Evolutionary conservation across 371 early-diverging fungal genomes (phyloP).

Genomic region (Mucor plumbeus): DNA sequence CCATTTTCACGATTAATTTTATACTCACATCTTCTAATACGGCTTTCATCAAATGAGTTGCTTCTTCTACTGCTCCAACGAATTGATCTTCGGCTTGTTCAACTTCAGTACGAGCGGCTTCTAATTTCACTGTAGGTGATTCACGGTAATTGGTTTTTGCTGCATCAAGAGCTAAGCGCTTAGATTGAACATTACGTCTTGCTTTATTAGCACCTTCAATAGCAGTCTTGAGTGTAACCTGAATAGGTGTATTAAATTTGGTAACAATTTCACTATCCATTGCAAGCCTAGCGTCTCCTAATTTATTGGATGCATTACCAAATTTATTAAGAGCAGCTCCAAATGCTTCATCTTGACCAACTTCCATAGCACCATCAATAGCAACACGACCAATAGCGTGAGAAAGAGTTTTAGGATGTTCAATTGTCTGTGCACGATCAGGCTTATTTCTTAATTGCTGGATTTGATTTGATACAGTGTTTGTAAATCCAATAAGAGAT

Average conservation of each 20-base stretch:
- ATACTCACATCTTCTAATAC: conserved; percentile 79
- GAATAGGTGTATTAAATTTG: conserved; percentile 80
- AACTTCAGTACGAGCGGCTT: conserved; percentile 77
- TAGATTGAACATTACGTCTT: conserved; percentile 78
- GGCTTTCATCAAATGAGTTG: conserved; percentile 87
- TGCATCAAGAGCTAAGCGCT: conserved; percentile 84
- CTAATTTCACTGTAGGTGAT: conserved; percentile 69
- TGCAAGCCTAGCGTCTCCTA: conserved; percentile 78
- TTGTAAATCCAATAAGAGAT: conserved; percentile 70
- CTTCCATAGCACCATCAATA: conserved; percentile 61
- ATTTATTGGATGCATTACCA: conserved; percentile 77
- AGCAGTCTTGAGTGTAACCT: conserved; percentile 68
- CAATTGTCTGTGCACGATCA: conserved; percentile 48
- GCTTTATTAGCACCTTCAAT: conserved; percentile 86
- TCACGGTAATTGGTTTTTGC: conserved; percentile 70
- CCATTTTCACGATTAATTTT: background rate
- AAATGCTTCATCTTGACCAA: conserved; percentile 80
- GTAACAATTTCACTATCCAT: conserved; percentile 74
- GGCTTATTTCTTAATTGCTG: conserved; percentile 65
- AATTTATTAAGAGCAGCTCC: conserved; percentile 85
- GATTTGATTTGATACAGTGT: conserved; percentile 65
- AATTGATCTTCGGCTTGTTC: conserved; percentile 93
- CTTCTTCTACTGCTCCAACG: conserved; percentile 90
- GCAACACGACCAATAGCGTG: conserved; percentile 81
- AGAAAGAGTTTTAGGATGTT: conserved; percentile 66